Evolutionary conservation across 805 yeast genomes (phyloP), one percentile per base, ranked within the genome.

Genomic region (Zygosaccharomyces rouxii): DNA sequence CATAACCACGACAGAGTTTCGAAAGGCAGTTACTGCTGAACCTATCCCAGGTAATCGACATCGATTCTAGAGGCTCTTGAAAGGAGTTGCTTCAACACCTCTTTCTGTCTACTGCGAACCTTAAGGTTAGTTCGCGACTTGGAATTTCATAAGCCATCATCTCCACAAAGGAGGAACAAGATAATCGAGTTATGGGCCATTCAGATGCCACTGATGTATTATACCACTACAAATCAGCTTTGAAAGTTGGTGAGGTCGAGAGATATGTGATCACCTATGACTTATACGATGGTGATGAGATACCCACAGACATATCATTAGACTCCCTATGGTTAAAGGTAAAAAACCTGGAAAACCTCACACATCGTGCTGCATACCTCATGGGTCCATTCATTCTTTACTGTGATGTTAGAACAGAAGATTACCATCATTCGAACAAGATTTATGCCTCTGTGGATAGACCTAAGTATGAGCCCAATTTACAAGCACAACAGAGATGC

Each of bases 321-420:
- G 59, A 61, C 21, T 65, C 74, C 1, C 51, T 80, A 1, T 82
- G 78, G 75, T 66, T 85, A 19, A 78, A 76, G 51, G 70, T 86
- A n/a, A 77, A 77, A 54, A 86, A 86, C 60, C 71, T 69, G 3
- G 89, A 84, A 55, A 78, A 55, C 7, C 19, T 59, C 18, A 55
- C 69, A 0, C 57, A 56, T 41, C 64, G 92, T 45, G 90, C 95
- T 0, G 90, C 89, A 0, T 83, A 79, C 55, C 63, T 86, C 14
- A 78, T 86, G 49, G 95, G 92, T 0, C 95, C 95, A 0, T 86
- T 77, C 55, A 73, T 81, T n/a, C 57, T 86, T 1, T 86, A 86
- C 59, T 84, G 80, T 35, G 95, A 86, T 64, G 78, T 87, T 29
- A 68, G 80, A 44, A 68, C 81, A 0, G 72, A 63, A 2, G 83